These are phyloP conservation scores for Hemisphaericaspora xylanilytica DNA, from an alignment of 1,139 yeast genomes.

Conservation along the genomic window DNA sequence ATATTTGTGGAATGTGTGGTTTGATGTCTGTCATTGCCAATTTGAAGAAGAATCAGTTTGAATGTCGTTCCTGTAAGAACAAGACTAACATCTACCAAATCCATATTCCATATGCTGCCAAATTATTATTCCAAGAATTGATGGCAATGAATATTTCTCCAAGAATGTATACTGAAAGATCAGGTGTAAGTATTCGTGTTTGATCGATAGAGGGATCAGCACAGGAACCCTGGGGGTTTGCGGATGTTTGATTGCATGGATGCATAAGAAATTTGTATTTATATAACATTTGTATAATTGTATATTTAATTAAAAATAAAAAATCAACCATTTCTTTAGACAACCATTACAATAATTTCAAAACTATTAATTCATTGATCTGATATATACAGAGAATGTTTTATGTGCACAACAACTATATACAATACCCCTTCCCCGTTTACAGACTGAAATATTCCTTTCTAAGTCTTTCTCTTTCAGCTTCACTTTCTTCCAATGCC, in stretches of 20 bases:
- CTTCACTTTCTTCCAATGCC: slow-evolving; percentile 39
- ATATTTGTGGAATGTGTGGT: slow-evolving; percentile 97
- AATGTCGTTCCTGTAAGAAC: slow-evolving; percentile 97
- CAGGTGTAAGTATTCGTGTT: slow-evolving; percentile 43
- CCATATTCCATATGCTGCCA: slow-evolving; percentile 97
- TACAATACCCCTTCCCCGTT: slow-evolving; percentile 11
- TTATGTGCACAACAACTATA: slow-evolving; percentile 8
- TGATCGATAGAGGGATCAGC: slow-evolving; percentile 15
- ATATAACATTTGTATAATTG: background rate
- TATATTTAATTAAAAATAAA: background rate
- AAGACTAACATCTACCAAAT: slow-evolving; percentile 97
- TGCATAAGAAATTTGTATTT: slow-evolving; percentile 1
- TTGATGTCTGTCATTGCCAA: slow-evolving; percentile 97
- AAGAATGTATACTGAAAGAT: slow-evolving; percentile 70
- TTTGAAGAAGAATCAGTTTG: slow-evolving; percentile 93
- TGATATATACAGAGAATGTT: background rate
- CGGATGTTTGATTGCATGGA: background rate
- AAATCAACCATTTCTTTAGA: background rate
- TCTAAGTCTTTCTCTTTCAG: slow-evolving; percentile 32
- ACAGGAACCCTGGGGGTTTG: slow-evolving; percentile 1
- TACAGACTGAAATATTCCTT: slow-evolving; percentile 31
- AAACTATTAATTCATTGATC: background rate
- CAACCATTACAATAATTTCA: background rate
- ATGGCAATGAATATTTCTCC: slow-evolving; percentile 98
- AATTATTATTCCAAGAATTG: slow-evolving; percentile 91